Percentiles rank a stretch among this genome's conserved stretches.
These are phyloP conservation scores for Suillus ampliporus DNA, from an alignment of 768 basidiomycete genomes.

Conservation along the genomic window DNA sequence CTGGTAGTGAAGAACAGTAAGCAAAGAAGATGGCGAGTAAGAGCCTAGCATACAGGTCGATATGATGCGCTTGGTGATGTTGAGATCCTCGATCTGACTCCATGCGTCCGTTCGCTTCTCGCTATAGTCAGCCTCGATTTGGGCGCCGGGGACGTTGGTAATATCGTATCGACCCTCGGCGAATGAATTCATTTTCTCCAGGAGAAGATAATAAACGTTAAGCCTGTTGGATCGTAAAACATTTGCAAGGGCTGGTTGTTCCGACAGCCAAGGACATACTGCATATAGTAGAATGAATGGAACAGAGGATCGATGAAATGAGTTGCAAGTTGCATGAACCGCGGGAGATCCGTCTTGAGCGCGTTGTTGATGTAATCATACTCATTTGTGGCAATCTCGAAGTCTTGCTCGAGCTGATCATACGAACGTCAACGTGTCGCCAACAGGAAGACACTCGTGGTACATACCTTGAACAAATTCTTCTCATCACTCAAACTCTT, in stretches of 20 bases:
- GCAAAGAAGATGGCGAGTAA: neutral
- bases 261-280: slow-evolving; percentile 59
- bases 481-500: slow-evolving; percentile 96
- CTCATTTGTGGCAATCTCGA: slow-evolving; percentile 88
- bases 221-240: slow-evolving; percentile 53
- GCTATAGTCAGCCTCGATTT: slow-evolving; percentile 81
- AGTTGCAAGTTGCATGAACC: slow-evolving; percentile 87
- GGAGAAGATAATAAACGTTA: slow-evolving; percentile 91
- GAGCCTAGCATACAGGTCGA: slow-evolving; percentile 71
- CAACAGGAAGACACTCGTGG: neutral
- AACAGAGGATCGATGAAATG: slow-evolving; percentile 97
- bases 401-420: slow-evolving; percentile 90
- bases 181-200: slow-evolving; percentile 93
- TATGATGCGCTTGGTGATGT: slow-evolving; percentile 81
- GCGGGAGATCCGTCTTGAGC: slow-evolving; percentile 90
- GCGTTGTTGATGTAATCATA: slow-evolving; percentile 92
- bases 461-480: slow-evolving; percentile 88
- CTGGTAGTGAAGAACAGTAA: slow-evolving; percentile 41
- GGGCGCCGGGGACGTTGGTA: slow-evolving; percentile 62
- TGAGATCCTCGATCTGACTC: slow-evolving; percentile 76
- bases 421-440: neutral
- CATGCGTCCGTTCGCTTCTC: slow-evolving; percentile 83
- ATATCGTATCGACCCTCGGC: slow-evolving; percentile 81
- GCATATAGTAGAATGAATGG: slow-evolving; percentile 99
- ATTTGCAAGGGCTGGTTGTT: slow-evolving; percentile 2